Conservation (phyloP, 1,139 yeast genomes). For the Hyphopichia fennica region DNA sequence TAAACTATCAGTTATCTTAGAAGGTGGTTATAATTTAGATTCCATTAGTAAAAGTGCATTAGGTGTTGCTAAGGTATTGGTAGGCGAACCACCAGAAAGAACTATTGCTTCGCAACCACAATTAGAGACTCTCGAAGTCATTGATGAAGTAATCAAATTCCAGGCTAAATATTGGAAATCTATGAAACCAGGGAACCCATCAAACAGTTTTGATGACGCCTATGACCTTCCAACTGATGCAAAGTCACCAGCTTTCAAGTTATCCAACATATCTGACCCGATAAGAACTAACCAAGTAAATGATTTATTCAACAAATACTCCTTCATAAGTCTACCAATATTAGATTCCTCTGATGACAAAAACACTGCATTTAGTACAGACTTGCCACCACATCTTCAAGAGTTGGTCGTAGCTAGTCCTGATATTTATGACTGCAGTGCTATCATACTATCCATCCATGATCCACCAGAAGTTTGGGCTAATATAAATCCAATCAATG, state of each 20-base stretch:
- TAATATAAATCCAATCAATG: constrained; percentile 74
- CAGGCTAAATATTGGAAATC: constrained; percentile 91
- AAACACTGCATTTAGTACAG: constrained; percentile 36
- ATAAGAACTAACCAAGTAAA: constrained; percentile 69
- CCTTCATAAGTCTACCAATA: constrained; percentile 71
- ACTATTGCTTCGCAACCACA: constrained; percentile 62
- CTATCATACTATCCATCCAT: constrained; percentile 72
- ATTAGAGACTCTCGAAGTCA: constrained; percentile 78
- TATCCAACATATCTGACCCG: constrained; percentile 62
- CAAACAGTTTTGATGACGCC: constrained; percentile 39
- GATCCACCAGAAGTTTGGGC: constrained; percentile 97
- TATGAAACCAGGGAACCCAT: constrained; percentile 66
- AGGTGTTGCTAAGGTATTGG: constrained; percentile 85
- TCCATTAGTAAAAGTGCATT: constrained; percentile 88
- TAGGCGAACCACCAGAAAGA: constrained; percentile 94
- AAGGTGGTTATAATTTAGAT: constrained; percentile 95
- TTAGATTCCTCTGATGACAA: constrained; percentile 32
- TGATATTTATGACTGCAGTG: constrained; percentile 61
- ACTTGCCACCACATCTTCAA: constrained; percentile 51
- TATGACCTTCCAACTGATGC: constrained; percentile 32
- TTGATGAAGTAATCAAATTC: constrained; percentile 75
- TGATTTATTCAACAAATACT: constrained; percentile 52
- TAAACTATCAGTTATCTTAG: constrained; percentile 82
- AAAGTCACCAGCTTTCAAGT: constrained; percentile 29
- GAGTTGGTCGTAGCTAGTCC: constrained; percentile 80